Evolutionary conservation across 1,284 basidiomycete genomes (phyloP).

Genomic region (Athelia sp.): DNA sequence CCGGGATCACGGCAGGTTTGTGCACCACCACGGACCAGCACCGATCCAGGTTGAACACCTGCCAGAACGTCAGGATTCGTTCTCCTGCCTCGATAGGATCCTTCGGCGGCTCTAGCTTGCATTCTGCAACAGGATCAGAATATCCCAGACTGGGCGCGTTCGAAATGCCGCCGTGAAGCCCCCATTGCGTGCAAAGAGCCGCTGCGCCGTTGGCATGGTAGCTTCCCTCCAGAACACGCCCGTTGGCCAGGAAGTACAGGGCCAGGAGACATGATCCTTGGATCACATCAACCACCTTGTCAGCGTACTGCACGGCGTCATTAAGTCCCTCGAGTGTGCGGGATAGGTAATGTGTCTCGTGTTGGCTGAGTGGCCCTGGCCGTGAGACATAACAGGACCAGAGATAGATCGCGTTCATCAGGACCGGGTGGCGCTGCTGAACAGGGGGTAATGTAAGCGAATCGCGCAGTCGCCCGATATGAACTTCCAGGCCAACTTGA

Average conservation of each 20-base stretch:
- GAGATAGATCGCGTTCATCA: slow-evolving; percentile 74
- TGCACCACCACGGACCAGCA: slow-evolving; percentile 62
- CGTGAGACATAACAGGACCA: slow-evolving; percentile 77
- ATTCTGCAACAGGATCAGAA: slow-evolving; percentile 31
- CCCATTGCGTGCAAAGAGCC: slow-evolving; percentile 60
- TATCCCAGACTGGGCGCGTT: slow-evolving; percentile 28
- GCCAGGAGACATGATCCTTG: slow-evolving; percentile 71
- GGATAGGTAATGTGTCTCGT: slow-evolving; percentile 63
- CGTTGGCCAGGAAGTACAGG: slow-evolving; percentile 68
- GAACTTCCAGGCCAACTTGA: slow-evolving; percentile 65
- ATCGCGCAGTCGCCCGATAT: slow-evolving; percentile 58
- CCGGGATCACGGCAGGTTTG: slow-evolving; percentile 49
- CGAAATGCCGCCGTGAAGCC: slow-evolving; percentile 50
- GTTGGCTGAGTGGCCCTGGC: slow-evolving; percentile 57
- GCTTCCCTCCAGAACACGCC: slow-evolving; percentile 66
- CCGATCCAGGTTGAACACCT: slow-evolving; percentile 62
- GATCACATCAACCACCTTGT: slow-evolving; percentile 61
- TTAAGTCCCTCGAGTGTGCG: slow-evolving; percentile 54
- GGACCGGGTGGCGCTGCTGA: slow-evolving; percentile 64
- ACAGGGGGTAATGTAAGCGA: slow-evolving; percentile 43
- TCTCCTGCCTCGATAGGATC: slow-evolving; percentile 56
- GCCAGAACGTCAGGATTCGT: slow-evolving; percentile 66
- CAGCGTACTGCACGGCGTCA: slow-evolving; percentile 50
- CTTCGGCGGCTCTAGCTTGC: slow-evolving; percentile 50
- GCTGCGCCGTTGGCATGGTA: slow-evolving; percentile 68